These are phyloP conservation scores for Thermothelomyces thermophilus DNA, from an alignment of 2,329 filamentous ascomycete species.

Conservation along the genomic window DNA sequence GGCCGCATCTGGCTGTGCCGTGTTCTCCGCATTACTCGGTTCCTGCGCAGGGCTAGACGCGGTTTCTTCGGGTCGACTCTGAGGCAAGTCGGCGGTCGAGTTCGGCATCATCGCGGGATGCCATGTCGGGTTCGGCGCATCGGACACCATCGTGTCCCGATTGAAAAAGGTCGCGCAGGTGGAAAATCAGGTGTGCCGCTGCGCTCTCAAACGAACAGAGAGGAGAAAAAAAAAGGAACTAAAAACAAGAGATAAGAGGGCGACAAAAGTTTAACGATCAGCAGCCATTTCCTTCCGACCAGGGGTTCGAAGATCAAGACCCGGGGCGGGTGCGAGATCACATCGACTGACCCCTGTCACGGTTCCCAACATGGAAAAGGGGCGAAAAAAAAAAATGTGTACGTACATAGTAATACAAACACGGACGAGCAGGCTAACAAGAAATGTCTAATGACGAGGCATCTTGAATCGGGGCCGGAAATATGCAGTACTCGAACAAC, in stretches of 20 bases:
- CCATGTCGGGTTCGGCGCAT: constrained; percentile 40
- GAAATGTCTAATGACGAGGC: constrained; percentile 15
- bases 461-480: constrained; percentile 14
- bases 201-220: constrained; percentile 13
- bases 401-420: constrained; percentile 18
- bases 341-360: constrained; percentile 13
- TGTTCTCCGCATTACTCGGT: not conserved
- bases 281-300: constrained; percentile 1
- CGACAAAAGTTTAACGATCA: constrained; percentile 6
- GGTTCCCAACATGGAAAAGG: constrained; percentile 3
- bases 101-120: constrained; percentile 48
- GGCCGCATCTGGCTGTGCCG: not conserved
- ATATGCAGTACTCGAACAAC: constrained; percentile 3
- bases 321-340: constrained; percentile 4
- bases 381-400: constrained; percentile 7
- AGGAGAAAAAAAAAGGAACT: not conserved
- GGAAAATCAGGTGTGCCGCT: constrained; percentile 6
- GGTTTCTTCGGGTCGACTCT: constrained; percentile 1
- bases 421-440: constrained; percentile 9
- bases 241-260: not conserved
- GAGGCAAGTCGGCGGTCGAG: constrained; percentile 24
- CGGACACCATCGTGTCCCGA: constrained; percentile 36
- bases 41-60: constrained; percentile 6
- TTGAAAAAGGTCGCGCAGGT: constrained; percentile 16
- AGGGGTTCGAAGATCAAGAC: constrained; percentile 11